phyloP scores from a whole-genome alignment of 768 basidiomycete species.

The Russula emetica region DNA sequence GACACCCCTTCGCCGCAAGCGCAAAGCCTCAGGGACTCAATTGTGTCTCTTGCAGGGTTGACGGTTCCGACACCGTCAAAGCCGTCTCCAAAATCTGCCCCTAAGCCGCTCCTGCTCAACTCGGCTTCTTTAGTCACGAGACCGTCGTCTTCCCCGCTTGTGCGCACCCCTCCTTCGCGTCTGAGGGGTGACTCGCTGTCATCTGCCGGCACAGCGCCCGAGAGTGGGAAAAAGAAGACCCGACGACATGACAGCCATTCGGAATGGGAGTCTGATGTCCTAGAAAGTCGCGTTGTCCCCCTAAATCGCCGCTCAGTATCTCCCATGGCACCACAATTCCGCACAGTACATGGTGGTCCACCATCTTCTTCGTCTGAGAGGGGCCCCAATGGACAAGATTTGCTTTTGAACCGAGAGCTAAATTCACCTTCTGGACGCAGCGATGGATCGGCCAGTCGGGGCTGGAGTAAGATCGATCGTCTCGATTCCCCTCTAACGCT shows the following conservation, averaged over 20 bases:
- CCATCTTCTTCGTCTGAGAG: slow-evolving; percentile 35
- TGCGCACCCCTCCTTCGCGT: slow-evolving; percentile 27
- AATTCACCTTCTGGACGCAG: slow-evolving; percentile 24
- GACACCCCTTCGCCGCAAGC: slow-evolving; percentile 39
- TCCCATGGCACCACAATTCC: slow-evolving; percentile 51
- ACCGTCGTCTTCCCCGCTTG: slow-evolving; percentile 24
- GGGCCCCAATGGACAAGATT: slow-evolving; percentile 8
- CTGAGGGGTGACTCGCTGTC: slow-evolving; percentile 51
- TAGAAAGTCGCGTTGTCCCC: slow-evolving; percentile 53
- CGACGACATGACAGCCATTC: slow-evolving; percentile 39
- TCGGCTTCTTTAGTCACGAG: slow-evolving; percentile 36
- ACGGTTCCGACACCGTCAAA: slow-evolving; percentile 33
- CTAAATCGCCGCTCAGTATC: slow-evolving; percentile 66
- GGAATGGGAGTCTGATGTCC: slow-evolving; percentile 54
- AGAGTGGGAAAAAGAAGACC: slow-evolving; percentile 38
- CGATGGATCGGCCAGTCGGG: slow-evolving; percentile 30
- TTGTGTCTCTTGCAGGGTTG: slow-evolving; percentile 41
- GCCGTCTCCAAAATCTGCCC: slow-evolving; percentile 47
- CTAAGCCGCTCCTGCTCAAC: slow-evolving; percentile 62
- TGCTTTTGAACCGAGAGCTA: background rate
- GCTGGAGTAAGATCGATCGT: slow-evolving; percentile 35
- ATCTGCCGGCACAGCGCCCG: slow-evolving; percentile 57
- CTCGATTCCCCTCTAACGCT: slow-evolving; percentile 41
- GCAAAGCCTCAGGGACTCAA: slow-evolving; percentile 41
- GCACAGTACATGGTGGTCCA: slow-evolving; percentile 32